These are phyloP conservation scores for Eragrostis nindensis DNA, from an alignment of 176 grass and related monocot species.

Conservation along the genomic window DNA sequence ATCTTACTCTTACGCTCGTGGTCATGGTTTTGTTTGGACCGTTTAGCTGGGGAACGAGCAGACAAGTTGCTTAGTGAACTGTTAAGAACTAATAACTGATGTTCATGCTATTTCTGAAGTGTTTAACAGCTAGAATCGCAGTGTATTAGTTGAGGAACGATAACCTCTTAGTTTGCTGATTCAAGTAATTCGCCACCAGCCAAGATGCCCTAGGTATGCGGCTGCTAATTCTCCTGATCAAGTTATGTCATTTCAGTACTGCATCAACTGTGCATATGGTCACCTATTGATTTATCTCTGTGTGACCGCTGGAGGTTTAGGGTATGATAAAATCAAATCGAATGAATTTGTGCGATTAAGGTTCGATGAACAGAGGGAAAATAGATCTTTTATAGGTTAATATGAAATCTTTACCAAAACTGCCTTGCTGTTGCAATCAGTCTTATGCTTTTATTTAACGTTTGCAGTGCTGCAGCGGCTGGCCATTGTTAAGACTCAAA, in stretches of 20 bases:
- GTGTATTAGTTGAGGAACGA: conserved; percentile 5
- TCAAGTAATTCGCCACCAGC: conserved; percentile 32
- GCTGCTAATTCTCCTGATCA: conserved; percentile 28
- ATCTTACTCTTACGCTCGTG: conserved; percentile 22
- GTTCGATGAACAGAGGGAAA: background rate
- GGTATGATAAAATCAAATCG: conserved; percentile 20
- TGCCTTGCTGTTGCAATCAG: conserved; percentile 8
- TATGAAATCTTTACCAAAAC: conserved; percentile 12
- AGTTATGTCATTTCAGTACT: background rate
- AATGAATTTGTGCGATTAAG: conserved; percentile 6
- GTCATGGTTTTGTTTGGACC: conserved; percentile 22
- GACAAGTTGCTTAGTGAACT: background rate
- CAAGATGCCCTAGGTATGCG: conserved; percentile 4
- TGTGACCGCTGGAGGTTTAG: conserved; percentile 23
- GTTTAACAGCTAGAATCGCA: background rate
- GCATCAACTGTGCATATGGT: background rate
- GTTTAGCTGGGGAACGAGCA: conserved; percentile 15
- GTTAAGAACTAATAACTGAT: background rate
- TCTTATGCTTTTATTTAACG: conserved; percentile 15
- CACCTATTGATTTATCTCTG: conserved; percentile 3
- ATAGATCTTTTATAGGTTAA: background rate
- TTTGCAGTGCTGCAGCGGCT: conserved; percentile 54
- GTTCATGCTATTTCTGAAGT: conserved; percentile 38
- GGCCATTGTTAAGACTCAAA: conserved; percentile 17
- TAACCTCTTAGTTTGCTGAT: conserved; percentile 22